These are phyloP conservation scores for Torulaspora delbrueckii DNA, from an alignment of 805 yeast genomes.

Conservation along the genomic window DNA sequence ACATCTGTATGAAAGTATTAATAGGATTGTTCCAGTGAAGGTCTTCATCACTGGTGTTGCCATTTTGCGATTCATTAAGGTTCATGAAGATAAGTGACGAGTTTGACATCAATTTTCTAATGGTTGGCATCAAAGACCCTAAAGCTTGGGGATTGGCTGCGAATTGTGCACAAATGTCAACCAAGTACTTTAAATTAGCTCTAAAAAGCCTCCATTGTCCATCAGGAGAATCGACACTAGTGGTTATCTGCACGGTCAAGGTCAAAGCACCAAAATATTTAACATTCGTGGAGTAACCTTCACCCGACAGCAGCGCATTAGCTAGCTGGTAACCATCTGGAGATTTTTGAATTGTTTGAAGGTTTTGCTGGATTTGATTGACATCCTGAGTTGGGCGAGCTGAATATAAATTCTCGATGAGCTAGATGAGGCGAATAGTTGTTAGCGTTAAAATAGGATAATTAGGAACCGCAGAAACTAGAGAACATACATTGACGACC, in stretches of 20 bases:
- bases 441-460: background rate
- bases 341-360: conserved; percentile 32
- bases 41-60: conserved; percentile 6
- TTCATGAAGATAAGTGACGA: conserved; percentile 31
- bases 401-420: conserved; percentile 30
- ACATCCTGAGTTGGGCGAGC: conserved; percentile 28
- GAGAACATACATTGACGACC: conserved; percentile 16
- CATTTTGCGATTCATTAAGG: conserved; percentile 20
- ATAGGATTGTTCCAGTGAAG: conserved; percentile 34
- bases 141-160: conserved; percentile 14
- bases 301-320: conserved; percentile 22
- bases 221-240: conserved; percentile 14
- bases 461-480: background rate
- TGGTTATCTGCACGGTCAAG: conserved; percentile 32
- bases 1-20: conserved; percentile 25
- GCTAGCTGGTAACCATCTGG: conserved; percentile 30
- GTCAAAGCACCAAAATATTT: conserved; percentile 37
- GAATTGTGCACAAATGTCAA: conserved; percentile 17
- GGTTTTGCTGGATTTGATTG: conserved; percentile 29
- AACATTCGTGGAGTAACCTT: conserved; percentile 24
- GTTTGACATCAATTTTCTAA: conserved; percentile 36
- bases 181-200: conserved; percentile 26
- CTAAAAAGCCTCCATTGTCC: conserved; percentile 24
- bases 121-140: conserved; percentile 18
- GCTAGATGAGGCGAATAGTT: conserved; percentile 5